Evolutionary conservation across 1,139 yeast species (phyloP).

Genomic region (Kodamaea sp.): DNA sequence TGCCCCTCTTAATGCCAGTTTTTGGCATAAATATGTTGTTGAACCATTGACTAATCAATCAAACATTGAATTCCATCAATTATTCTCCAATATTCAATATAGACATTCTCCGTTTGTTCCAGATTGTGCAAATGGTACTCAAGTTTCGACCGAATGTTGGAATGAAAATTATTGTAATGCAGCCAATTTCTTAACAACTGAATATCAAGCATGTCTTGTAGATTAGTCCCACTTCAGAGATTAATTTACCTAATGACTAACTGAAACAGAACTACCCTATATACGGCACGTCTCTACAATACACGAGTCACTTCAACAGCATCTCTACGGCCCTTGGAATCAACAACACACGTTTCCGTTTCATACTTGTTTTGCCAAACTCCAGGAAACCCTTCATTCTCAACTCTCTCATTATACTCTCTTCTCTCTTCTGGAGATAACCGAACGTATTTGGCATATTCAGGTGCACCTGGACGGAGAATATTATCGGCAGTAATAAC

Average conservation of each 20-base stretch:
- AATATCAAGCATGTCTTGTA: slow-evolving; percentile 14
- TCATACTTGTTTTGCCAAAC: slow-evolving; percentile 46
- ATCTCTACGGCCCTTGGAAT: slow-evolving; percentile 15
- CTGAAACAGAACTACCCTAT: no score
- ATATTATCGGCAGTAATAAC: slow-evolving; percentile 41
- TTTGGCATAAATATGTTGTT: slow-evolving; percentile 48
- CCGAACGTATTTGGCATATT: slow-evolving; percentile 37
- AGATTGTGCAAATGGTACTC: slow-evolving; percentile 36
- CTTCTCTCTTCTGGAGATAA: slow-evolving; percentile 36
- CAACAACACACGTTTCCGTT: slow-evolving; percentile 19
- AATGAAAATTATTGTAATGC: slow-evolving; percentile 43
- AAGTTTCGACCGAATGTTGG: slow-evolving; percentile 33
- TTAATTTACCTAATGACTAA: no score
- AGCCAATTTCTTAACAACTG: slow-evolving; percentile 18
- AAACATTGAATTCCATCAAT: slow-evolving; percentile 41
- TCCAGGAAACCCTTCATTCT: slow-evolving; percentile 32
- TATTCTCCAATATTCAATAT: slow-evolving; percentile 44
- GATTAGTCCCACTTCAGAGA: no score
- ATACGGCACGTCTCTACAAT: no score
- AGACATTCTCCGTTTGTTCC: slow-evolving; percentile 53
- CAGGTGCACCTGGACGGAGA: slow-evolving; percentile 35
- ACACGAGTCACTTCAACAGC: slow-evolving; percentile 31
- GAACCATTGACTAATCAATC: slow-evolving; percentile 30
- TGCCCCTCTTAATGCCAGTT: slow-evolving; percentile 56
- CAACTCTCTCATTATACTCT: slow-evolving; percentile 20